A percentile compares a stretch with the other conserved stretches of the same genome.
phyloP scores from a whole-genome alignment of 768 basidiomycete species.

The Lentinula guzmanii region DNA sequence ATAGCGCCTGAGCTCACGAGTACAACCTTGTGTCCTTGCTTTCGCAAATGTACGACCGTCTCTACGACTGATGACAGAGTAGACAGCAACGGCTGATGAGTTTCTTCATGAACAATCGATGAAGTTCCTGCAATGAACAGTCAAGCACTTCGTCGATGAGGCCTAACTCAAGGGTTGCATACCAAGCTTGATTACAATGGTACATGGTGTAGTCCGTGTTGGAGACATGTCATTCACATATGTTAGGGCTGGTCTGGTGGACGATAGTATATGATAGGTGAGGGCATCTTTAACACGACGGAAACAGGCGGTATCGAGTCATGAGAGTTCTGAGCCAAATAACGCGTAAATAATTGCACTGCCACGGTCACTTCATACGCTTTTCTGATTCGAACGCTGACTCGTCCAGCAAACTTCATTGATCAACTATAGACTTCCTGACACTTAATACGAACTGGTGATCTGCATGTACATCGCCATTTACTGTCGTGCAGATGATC shows the following conservation, averaged over 20 bases:
- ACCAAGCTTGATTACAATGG: conserved; percentile 88
- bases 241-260: not conserved
- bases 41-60: conserved; percentile 72
- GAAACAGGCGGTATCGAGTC: not conserved
- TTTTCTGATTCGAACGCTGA: no score
- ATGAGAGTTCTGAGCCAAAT: not conserved
- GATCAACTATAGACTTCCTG: no score
- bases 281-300: not conserved
- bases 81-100: conserved; percentile 87
- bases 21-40: conserved; percentile 87
- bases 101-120: conserved; percentile 92
- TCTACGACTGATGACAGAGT: conserved; percentile 91
- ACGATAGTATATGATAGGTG: no score
- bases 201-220: conserved; percentile 17
- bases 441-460: no score
- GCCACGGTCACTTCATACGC: not conserved
- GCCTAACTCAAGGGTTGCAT: conserved; percentile 14
- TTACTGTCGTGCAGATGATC: no score
- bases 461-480: no score
- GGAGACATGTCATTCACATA: not conserved
- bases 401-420: no score
- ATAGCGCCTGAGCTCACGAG: conserved; percentile 98
- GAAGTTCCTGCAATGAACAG: conserved; percentile 66
- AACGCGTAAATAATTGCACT: not conserved
- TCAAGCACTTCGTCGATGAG: conserved; percentile 7